A percentile compares a stretch with the other conserved stretches of the same genome.
phyloP scores from a whole-genome alignment of 805 yeast genomes.

The Henningerozyma blattae region DNA sequence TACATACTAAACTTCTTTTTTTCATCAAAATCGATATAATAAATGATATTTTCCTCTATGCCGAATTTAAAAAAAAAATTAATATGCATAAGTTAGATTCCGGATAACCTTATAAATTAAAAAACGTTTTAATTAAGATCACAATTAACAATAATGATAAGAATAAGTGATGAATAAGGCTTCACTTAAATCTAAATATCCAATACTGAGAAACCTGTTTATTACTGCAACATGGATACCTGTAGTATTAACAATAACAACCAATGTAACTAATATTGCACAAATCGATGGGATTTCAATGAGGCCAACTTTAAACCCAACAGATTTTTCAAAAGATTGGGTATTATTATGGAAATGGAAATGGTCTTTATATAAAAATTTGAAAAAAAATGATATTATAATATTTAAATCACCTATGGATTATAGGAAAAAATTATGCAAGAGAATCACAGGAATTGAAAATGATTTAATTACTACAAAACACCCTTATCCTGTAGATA shows the following conservation, averaged over 20 bases:
- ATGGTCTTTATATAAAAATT: conserved; percentile 32
- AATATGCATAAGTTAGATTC: too few species aligned
- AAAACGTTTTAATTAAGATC: too few species aligned
- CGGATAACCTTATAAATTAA: too few species aligned
- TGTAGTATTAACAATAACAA: conserved; percentile 53
- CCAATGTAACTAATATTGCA: conserved; percentile 62
- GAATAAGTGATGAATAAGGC: too few species aligned
- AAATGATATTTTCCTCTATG: too few species aligned
- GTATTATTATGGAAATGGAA: conserved; percentile 54
- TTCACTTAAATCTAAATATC: too few species aligned
- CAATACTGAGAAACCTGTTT: too few species aligned
- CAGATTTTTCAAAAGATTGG: conserved; percentile 39
- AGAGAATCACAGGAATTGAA: conserved; percentile 64
- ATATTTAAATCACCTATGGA: conserved; percentile 71
- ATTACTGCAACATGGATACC: conserved; percentile 64
- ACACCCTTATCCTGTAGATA: conserved; percentile 47
- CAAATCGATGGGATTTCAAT: conserved; percentile 72
- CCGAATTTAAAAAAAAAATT: too few species aligned
- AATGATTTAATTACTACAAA: conserved; percentile 59
- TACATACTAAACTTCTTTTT: too few species aligned
- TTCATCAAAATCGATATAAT: too few species aligned
- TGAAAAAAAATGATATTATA: conserved; percentile 58
- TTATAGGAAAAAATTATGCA: conserved; percentile 65
- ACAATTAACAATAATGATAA: too few species aligned
- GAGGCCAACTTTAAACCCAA: conserved; percentile 83